Evolutionary conservation across 805 yeast genomes (phyloP).

Genomic region (Cyberlindnera americana): DNA sequence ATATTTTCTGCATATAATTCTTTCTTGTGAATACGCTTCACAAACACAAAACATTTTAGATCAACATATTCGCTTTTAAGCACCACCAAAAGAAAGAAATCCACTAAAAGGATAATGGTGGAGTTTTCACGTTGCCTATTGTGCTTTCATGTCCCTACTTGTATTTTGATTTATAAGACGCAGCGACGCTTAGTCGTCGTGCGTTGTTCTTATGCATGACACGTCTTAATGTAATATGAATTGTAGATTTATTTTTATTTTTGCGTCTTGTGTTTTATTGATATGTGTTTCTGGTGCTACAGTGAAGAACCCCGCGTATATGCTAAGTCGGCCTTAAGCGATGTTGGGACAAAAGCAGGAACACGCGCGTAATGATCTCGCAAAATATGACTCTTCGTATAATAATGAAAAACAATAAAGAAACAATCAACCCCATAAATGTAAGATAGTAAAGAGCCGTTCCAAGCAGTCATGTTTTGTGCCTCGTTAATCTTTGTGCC

Average conservation of each 20-base stretch:
- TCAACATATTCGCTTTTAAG: too few relatives aligned
- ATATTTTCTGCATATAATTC: too few relatives aligned
- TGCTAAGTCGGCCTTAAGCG: too few relatives aligned
- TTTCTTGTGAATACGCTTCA: too few relatives aligned
- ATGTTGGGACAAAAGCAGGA: slow-evolving; percentile 4
- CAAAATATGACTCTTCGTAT: not conserved
- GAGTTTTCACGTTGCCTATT: too few relatives aligned
- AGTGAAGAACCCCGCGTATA: not conserved
- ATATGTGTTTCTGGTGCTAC: not conserved
- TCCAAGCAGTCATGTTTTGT: not conserved
- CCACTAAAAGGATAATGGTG: too few relatives aligned
- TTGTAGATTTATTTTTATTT: too few relatives aligned
- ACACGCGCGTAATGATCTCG: not conserved
- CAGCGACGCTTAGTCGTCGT: not conserved
- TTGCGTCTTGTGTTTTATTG: not conserved
- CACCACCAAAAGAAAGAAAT: not conserved
- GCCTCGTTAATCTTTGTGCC: not conserved
- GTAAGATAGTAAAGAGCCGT: not conserved
- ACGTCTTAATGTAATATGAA: slow-evolving; percentile 3
- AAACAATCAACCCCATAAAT: not conserved
- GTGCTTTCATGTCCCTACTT: not conserved
- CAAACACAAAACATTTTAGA: too few relatives aligned
- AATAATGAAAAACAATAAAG: not conserved
- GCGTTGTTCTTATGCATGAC: slow-evolving; percentile 1
- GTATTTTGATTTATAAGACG: not conserved